phyloP scores from a whole-genome alignment of 78 protist genomes.

The Trichosphaerium sp. region DNA sequence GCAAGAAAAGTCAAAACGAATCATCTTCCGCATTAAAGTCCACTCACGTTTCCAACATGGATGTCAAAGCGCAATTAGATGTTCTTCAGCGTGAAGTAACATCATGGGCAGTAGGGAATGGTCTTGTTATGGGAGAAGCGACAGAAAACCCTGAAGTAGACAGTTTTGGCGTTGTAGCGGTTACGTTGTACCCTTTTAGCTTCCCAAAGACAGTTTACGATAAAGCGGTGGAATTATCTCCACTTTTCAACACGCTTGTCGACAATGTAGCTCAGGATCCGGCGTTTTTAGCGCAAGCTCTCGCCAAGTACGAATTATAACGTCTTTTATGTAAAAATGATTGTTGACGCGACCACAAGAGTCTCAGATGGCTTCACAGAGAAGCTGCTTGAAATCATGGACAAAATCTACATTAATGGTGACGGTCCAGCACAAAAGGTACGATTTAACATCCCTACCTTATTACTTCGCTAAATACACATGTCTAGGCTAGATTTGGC shows the following conservation, averaged over 20 bases:
- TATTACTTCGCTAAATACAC: not conserved
- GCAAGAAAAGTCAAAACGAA: no score
- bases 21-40: no score
- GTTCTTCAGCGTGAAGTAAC: no score
- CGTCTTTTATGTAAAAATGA: not conserved
- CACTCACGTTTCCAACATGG: no score
- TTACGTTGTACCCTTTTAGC: slow-evolving; percentile 32
- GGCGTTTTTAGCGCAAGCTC: slow-evolving; percentile 32
- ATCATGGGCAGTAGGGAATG: slow-evolving; percentile 36
- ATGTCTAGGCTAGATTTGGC: slow-evolving; percentile 31
- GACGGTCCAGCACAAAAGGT: not conserved
- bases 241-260: slow-evolving; percentile 31
- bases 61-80: no score
- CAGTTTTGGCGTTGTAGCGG: slow-evolving; percentile 28
- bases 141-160: slow-evolving; percentile 3
- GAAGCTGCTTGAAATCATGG: slow-evolving; percentile 20
- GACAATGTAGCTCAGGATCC: slow-evolving; percentile 21
- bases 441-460: slow-evolving; percentile 8
- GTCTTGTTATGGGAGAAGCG: slow-evolving; percentile 7
- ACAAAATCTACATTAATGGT: slow-evolving; percentile 15
- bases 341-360: not conserved
- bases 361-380: slow-evolving; percentile 54
- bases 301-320: slow-evolving; percentile 10
- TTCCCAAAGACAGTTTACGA: slow-evolving; percentile 13
- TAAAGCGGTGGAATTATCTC: slow-evolving; percentile 5